Evolutionary conservation across 371 early-diverging fungal genomes (phyloP).

Genomic region (Syncephalastrum monosporum): DNA sequence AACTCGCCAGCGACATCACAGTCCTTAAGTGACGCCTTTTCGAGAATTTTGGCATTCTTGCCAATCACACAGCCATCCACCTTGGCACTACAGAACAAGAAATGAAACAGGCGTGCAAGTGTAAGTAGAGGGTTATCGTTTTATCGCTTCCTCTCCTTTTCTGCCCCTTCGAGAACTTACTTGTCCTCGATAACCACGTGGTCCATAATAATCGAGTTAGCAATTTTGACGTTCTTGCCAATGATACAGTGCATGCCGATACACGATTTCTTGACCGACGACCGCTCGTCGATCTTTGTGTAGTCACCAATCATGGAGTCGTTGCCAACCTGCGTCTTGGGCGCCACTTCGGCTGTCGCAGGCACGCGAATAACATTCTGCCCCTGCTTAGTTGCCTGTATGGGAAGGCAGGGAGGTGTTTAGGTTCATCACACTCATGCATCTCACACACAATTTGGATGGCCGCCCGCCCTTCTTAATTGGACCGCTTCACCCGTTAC

Average conservation of each 20-base stretch:
- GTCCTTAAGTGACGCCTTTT: constrained; percentile 79
- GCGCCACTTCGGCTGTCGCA: constrained; percentile 61
- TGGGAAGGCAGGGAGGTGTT: too few relatives aligned
- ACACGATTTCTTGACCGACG: constrained; percentile 88
- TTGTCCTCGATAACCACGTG: constrained; percentile 84
- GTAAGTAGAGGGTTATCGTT: constrained; percentile 1
- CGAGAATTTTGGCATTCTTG: constrained; percentile 74
- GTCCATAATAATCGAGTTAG: constrained; percentile 93
- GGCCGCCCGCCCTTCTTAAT: background rate
- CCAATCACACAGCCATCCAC: constrained; percentile 89
- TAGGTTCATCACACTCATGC: too few relatives aligned
- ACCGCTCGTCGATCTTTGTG: constrained; percentile 87
- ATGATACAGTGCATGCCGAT: constrained; percentile 91
- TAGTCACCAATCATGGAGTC: constrained; percentile 91
- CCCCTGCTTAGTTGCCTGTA: constrained; percentile 59
- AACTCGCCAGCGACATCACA: constrained; percentile 86
- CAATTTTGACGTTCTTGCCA: constrained; percentile 94
- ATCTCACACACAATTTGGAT: too few relatives aligned
- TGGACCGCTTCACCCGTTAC: background rate
- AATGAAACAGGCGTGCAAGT: background rate
- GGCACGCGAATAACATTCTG: constrained; percentile 55
- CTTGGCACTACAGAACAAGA: constrained; percentile 68
- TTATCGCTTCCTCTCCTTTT: background rate
- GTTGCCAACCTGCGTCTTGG: constrained; percentile 78
- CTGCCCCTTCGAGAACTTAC: constrained; percentile 41